Conservation (phyloP, 1,284 basidiomycete species). For the Fomes fomentarius region DNA sequence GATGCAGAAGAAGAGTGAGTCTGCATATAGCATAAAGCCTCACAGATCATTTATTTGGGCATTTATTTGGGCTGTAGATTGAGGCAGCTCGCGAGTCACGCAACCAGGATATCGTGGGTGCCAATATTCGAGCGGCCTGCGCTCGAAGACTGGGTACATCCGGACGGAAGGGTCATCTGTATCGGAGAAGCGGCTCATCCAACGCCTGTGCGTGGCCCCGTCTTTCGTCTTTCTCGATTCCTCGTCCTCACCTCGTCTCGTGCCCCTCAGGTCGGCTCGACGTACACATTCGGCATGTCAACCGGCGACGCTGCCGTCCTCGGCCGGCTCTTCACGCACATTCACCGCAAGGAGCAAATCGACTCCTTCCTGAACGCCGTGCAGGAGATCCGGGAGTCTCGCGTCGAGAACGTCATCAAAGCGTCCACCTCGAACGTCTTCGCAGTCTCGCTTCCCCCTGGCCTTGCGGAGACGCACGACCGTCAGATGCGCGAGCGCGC, state of each 20-base stretch:
- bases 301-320: conserved; percentile 62
- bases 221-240: neutral
- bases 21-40: no score
- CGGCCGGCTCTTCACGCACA: conserved; percentile 60
- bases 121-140: conserved; percentile 21
- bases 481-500: conserved; percentile 12
- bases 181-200: conserved; percentile 51
- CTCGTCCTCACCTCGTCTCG: neutral
- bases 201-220: conserved; percentile 43
- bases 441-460: conserved; percentile 25
- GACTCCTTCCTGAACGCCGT: conserved; percentile 51
- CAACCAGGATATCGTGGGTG: conserved; percentile 6
- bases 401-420: conserved; percentile 22
- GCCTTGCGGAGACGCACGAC: conserved; percentile 16
- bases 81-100: conserved; percentile 17
- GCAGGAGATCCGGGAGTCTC: conserved; percentile 45
- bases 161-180: conserved; percentile 24
- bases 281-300: conserved; percentile 53
- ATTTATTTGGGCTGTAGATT: conserved; percentile 9
- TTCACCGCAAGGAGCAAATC: conserved; percentile 53
- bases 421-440: conserved; percentile 28
- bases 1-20: conserved; percentile 17
- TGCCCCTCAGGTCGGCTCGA: conserved; percentile 50
- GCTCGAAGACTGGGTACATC: conserved; percentile 34
- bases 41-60: no score